phyloP scores from a whole-genome alignment of 2,329 filamentous ascomycete species.

The Penicillium sp. region DNA sequence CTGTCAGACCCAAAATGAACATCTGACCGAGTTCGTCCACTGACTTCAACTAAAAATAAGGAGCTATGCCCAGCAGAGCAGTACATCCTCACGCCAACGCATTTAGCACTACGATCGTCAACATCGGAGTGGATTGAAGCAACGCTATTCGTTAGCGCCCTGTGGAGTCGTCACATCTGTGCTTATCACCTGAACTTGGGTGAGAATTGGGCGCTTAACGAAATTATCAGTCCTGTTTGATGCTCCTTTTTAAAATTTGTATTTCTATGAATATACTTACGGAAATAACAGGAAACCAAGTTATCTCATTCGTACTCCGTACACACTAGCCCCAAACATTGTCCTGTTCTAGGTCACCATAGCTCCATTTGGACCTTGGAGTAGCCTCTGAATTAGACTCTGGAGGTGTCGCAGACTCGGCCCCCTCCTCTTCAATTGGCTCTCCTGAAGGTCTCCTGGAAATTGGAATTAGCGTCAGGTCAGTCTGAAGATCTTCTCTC shows the following conservation, averaged over 20 bases:
- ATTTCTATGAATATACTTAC: background rate
- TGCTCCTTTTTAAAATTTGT: background rate
- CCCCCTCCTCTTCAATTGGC: constrained; percentile 28
- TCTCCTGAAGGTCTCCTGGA: constrained; percentile 34
- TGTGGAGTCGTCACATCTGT: constrained; percentile 28
- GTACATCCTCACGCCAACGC: constrained; percentile 14
- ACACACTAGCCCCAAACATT: constrained; percentile 31
- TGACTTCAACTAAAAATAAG: constrained; percentile 1
- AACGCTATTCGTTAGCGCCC: constrained; percentile 22
- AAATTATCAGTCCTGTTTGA: background rate
- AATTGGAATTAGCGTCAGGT: constrained; percentile 20
- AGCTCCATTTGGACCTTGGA: constrained; percentile 23
- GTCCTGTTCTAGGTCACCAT: constrained; percentile 38
- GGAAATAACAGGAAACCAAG: background rate
- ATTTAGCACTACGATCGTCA: constrained; percentile 14
- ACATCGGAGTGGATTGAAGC: constrained; percentile 8
- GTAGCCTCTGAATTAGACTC: constrained; percentile 7
- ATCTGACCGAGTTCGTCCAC: constrained; percentile 14
- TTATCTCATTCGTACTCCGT: background rate
- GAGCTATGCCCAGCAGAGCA: constrained; percentile 17
- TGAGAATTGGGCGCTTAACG: constrained; percentile 22
- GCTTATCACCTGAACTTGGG: constrained; percentile 14
- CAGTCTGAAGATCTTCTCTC: constrained; percentile 1
- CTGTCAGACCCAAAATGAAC: constrained; percentile 6
- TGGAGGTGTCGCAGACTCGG: constrained; percentile 6